Conservation (phyloP, 352 stramenopile genomes). For the Pythium rishiriense region DNA sequence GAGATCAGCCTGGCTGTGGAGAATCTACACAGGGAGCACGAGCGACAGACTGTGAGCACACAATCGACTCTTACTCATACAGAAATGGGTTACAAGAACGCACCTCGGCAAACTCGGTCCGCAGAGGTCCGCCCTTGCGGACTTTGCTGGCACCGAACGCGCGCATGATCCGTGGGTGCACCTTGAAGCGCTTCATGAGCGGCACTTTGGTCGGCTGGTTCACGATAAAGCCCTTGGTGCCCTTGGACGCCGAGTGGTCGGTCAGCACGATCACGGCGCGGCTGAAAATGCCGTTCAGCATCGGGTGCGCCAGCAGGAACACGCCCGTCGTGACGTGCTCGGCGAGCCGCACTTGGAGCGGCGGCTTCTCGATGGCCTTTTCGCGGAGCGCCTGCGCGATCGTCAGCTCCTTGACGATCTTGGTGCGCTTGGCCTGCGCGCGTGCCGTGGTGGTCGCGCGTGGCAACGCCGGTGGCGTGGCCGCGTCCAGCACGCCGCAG, state of each 20-base stretch:
- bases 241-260: slow-evolving; percentile 47
- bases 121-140: slow-evolving; percentile 60
- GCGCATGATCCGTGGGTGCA: slow-evolving; percentile 54
- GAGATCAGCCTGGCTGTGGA: slow-evolving; percentile 61
- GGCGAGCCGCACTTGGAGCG: slow-evolving; percentile 19
- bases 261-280: slow-evolving; percentile 77
- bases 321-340: slow-evolving; percentile 42
- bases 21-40: slow-evolving; percentile 35
- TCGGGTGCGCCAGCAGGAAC: slow-evolving; percentile 75
- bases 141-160: slow-evolving; percentile 67
- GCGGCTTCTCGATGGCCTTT: slow-evolving; percentile 29
- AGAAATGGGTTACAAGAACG: neutral
- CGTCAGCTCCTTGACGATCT: slow-evolving; percentile 17
- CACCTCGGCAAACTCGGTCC: slow-evolving; percentile 63
- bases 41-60: too few species aligned
- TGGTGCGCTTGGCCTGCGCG: slow-evolving; percentile 2
- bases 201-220: slow-evolving; percentile 61
- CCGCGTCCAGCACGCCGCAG: slow-evolving; percentile 26
- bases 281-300: slow-evolving; percentile 70
- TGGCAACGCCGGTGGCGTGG: neutral
- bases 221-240: slow-evolving; percentile 75
- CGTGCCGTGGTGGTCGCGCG: neutral
- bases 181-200: slow-evolving; percentile 57
- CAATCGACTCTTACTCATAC: too few species aligned
- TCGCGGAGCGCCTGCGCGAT: slow-evolving; percentile 15